Percentiles rank a stretch among this genome's conserved stretches.
phyloP scores from a whole-genome alignment of 1,284 basidiomycete species.

The Neotropicomus parvogracilis region DNA sequence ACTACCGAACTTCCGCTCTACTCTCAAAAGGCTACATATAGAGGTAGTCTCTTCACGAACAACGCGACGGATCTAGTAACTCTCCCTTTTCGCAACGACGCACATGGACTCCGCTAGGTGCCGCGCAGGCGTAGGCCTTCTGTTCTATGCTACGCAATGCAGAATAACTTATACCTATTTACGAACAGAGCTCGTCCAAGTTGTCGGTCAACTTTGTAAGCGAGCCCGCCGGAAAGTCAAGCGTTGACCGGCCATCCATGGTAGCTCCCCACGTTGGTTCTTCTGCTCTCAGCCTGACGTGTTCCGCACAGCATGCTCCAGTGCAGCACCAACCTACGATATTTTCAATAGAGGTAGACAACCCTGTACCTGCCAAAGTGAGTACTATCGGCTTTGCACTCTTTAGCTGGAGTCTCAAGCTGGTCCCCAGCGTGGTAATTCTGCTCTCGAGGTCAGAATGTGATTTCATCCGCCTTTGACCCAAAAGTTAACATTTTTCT shows the following conservation, averaged over 20 bases:
- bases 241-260: background rate
- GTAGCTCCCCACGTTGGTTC: conserved; percentile 8
- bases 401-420: conserved; percentile 1
- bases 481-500: background rate
- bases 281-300: conserved; percentile 3
- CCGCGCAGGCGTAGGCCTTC: conserved; percentile 13
- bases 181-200: conserved; percentile 9
- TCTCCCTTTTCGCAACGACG: background rate
- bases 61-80: background rate
- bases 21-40: conserved; percentile 13
- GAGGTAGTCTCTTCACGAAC: background rate
- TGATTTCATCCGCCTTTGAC: background rate
- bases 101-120: conserved; percentile 7
- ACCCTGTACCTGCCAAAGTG: conserved; percentile 1
- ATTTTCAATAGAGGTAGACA: conserved; percentile 7
- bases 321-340: conserved; percentile 15
- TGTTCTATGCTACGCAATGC: background rate
- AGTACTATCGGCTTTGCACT: background rate
- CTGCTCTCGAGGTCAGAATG: conserved; percentile 17
- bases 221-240: background rate
- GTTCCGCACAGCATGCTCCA: conserved; percentile 3
- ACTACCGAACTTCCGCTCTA: background rate
- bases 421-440: background rate
- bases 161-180: conserved; percentile 2
- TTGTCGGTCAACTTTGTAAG: background rate